A percentile compares a stretch with the other conserved stretches of the same genome.
Conservation (phyloP, 164 flowering plant genomes). For the Cinnamomum chago region DNA sequence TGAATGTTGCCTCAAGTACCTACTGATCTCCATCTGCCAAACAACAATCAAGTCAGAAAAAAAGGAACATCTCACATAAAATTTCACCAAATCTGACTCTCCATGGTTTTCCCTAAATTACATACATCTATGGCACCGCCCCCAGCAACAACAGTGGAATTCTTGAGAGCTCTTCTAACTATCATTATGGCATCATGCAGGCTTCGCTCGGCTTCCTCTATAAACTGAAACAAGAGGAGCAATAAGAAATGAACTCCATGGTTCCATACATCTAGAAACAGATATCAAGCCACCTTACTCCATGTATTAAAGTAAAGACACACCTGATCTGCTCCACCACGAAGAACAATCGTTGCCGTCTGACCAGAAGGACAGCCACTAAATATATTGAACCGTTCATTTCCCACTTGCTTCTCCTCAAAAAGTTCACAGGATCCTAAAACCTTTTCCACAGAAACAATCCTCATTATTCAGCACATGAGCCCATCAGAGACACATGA, state of each 20-base stretch:
- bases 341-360: conserved; percentile 97
- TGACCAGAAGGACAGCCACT: conserved; percentile 92
- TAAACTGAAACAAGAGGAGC: conserved; percentile 51
- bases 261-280: not conserved
- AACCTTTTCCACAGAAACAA: conserved; percentile 42
- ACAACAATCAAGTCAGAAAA: not conserved
- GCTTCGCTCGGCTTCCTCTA: conserved; percentile 99
- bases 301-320: not conserved
- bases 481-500: not conserved
- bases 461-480: not conserved
- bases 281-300: not conserved
- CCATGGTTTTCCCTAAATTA: conserved; percentile 1
- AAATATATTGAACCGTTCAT: conserved; percentile 92
- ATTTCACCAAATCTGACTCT: not conserved
- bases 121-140: conserved; percentile 99
- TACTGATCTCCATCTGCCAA: conserved; percentile 92
- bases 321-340: conserved; percentile 99
- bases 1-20: conserved; percentile 89
- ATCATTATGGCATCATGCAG: conserved; percentile 99
- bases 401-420: conserved; percentile 97
- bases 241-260: not conserved
- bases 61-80: not conserved
- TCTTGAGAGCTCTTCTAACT: conserved; percentile 94
- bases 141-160: conserved; percentile 98
- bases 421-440: conserved; percentile 93